Evolutionary conservation across 371 early-diverging fungal genomes (phyloP), one percentile per base, ranked within the genome.

Genomic region (Mortierella sp.): DNA sequence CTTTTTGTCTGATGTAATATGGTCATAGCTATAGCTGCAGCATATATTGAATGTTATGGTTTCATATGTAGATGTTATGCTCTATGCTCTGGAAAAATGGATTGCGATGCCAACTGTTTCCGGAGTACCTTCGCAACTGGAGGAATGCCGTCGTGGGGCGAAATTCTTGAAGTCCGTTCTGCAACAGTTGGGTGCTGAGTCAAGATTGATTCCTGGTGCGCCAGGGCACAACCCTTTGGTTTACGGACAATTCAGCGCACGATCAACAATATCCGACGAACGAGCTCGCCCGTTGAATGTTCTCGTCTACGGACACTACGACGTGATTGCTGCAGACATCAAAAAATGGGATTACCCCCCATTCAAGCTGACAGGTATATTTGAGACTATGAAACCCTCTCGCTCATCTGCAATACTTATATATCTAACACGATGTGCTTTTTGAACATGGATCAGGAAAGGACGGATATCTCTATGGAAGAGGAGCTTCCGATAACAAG

Each of bases 231-330:
- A 95, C 66, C 95, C 96, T 19, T 67, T 95, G 40, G 94, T 95
- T 4, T 92, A 92, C 70, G 94, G 90, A 9, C 88, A 88, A 60
- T 95, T 95, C 67, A 85, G 84, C 76, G 53, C 87, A 63, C 63
- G 69, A 0, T 66, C 75, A 0, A 59, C 55, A 6, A 48, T 47
- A 4, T 24, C 57, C 8, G 71, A 71, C 5, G 53, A 58, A 13
- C 36, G 61, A 9, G 43, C 36, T 2, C 70, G 77, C 1, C 69
- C 79, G 13, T 76, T 86, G 22, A 93, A 93, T 24, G 88, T 95
- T 0, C 78, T 96, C 33, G 87, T 94, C 11, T 96, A 96, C 80
- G 96, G 95, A 0, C 96, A 96, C 80, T 96, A 96, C 70, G 96
- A 96, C 77, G 96, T 96, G 10, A 91, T 94, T 76, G 83, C 90